phyloP scores from a whole-genome alignment of 768 basidiomycete genomes.

The Boletus edulis region DNA sequence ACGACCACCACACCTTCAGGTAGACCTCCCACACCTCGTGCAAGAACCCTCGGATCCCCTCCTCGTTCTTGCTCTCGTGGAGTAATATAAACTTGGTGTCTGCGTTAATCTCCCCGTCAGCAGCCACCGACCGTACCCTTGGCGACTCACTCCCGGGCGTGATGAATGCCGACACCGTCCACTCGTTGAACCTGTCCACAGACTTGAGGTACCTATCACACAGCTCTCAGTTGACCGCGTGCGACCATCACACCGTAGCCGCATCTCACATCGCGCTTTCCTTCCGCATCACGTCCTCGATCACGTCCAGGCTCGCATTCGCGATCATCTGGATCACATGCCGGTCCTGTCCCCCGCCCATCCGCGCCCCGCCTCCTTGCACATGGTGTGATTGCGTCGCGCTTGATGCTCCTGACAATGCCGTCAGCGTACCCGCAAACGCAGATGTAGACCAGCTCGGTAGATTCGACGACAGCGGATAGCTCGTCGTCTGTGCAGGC shows the following conservation, averaged over 20 bases:
- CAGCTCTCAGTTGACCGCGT: conserved; percentile 15
- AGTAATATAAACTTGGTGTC: conserved; percentile 94
- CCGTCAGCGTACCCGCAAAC: conserved; percentile 86
- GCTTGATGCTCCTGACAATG: conserved; percentile 80
- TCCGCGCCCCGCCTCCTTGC: conserved; percentile 59
- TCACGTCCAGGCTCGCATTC: conserved; percentile 90
- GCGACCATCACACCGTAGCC: conserved; percentile 1
- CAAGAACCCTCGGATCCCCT: conserved; percentile 91
- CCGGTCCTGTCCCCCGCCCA: conserved; percentile 81
- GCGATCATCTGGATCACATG: conserved; percentile 99
- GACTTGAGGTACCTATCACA: conserved; percentile 83
- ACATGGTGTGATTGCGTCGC: conserved; percentile 61
- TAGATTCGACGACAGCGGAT: conserved; percentile 76
- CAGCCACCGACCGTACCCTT: neutral
- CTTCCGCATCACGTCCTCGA: conserved; percentile 89
- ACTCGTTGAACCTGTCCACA: conserved; percentile 98
- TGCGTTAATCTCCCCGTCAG: conserved; percentile 31
- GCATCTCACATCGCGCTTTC: conserved; percentile 73
- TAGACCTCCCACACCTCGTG: conserved; percentile 97
- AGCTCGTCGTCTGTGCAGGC: conserved; percentile 54
- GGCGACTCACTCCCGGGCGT: conserved; percentile 83
- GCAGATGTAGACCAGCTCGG: conserved; percentile 91
- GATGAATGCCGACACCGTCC: conserved; percentile 95
- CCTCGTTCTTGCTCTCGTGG: conserved; percentile 96
- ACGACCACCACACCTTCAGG: conserved; percentile 66